Base-by-base conservation (phyloP, 805 yeast species). In the Candida easanensis region DNA sequence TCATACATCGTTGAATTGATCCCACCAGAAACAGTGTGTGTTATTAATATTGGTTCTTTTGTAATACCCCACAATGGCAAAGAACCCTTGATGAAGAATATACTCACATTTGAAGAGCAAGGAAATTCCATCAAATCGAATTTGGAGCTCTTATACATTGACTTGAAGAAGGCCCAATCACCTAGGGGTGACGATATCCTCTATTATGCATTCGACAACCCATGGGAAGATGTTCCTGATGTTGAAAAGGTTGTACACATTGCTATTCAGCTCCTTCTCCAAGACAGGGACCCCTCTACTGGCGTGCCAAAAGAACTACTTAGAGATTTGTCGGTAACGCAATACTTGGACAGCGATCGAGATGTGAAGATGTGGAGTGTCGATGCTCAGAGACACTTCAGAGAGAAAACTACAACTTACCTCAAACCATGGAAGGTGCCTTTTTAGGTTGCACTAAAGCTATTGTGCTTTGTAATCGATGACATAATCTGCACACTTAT, bases 81-180 rank as follows among this genome's bases (percentile, higher is more conserved):
- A n/a, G n/a, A n/a, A n/a, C n/a, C n/a, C n/a, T n/a, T n/a, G n/a
- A n/a, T n/a, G n/a, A n/a, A n/a, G n/a, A n/a, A n/a, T 10, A 22
- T 10, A 22, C 10, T 22, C 10, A 10, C 25, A 7, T 22, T 80
- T 72, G 83, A 78, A 48, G 86, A 80, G 49, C 68, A 74, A 4
- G 84, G 84, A 0, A 56, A 74, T 19, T 73, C 70, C 47, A 49
- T 75, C 19, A 81, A 80, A 56, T 67, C 76, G 0, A 80, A 82
- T 2, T 70, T 79, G 44, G 59, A 70, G 27, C 66, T 75, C 5
- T 66, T 57, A 34, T 74, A 70, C 52, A 60, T 75, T 31, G 78
- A 75, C 46, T 49, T 57, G 38, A 49, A 38, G 22, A 36, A 20
- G 13, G 38, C 34, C 17, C 26, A 23, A n/a, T 17, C 35, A 15